A percentile compares a stretch with the other conserved stretches of the same genome.
These are phyloP conservation scores for Nicotiana otophora DNA, from an alignment of 257 asterid species.

Conservation along the genomic window DNA sequence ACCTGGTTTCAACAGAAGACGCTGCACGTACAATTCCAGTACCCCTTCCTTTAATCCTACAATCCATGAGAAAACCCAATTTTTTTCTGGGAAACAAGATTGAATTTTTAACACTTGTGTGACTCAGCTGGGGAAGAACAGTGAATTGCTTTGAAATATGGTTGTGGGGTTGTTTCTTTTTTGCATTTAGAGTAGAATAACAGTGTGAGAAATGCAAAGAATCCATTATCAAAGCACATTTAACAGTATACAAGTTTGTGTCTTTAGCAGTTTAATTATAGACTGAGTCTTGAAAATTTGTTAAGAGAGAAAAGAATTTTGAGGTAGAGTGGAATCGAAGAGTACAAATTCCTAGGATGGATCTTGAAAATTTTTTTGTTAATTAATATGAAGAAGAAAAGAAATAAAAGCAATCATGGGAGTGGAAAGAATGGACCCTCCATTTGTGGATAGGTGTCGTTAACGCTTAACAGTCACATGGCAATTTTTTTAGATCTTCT, in stretches of 20 bases:
- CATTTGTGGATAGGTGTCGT: conserved; percentile 12
- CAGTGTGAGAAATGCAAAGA: conserved; percentile 24
- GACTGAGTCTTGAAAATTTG: background rate
- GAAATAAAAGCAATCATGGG: background rate
- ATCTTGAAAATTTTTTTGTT: background rate
- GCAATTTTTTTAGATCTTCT: too few relatives aligned
- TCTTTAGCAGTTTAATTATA: background rate
- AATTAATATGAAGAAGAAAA: background rate
- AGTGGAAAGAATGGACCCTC: conserved; percentile 2
- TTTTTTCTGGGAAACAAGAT: background rate
- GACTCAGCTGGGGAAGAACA: conserved; percentile 5
- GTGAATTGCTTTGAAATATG: conserved; percentile 8
- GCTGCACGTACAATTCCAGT: conserved; percentile 29
- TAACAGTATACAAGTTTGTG: too few relatives aligned
- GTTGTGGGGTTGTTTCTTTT: background rate
- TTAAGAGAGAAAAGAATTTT: background rate
- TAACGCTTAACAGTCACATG: background rate
- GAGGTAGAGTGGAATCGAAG: background rate
- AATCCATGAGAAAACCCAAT: conserved; percentile 14
- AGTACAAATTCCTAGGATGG: conserved; percentile 16
- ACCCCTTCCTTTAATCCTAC: background rate
- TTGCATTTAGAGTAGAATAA: conserved; percentile 7
- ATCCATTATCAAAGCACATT: conserved; percentile 19
- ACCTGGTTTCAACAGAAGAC: conserved; percentile 75
- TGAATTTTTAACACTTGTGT: conserved; percentile 6